phyloP scores from a whole-genome alignment of 1,139 yeast species.

The Yamadazyma triangularis region DNA sequence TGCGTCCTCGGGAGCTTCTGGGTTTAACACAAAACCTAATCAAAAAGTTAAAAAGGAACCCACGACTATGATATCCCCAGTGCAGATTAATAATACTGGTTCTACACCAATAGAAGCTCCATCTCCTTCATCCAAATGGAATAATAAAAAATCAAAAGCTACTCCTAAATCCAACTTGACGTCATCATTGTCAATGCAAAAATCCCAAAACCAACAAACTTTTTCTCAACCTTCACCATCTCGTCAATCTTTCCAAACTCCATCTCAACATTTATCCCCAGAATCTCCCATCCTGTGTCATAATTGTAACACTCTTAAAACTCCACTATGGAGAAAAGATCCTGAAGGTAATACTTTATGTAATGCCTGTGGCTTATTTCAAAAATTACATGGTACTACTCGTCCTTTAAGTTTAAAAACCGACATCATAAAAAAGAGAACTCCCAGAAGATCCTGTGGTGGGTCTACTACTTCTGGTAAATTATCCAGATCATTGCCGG shows the following conservation, averaged over 20 bases:
- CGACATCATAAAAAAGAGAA: constrained; percentile 81
- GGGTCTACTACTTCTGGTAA: constrained; percentile 5
- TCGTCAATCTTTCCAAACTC: background rate
- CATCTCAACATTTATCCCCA: constrained; percentile 1
- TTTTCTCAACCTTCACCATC: background rate
- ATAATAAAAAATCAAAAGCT: constrained; percentile 6
- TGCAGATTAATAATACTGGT: constrained; percentile 7
- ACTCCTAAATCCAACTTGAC: constrained; percentile 31
- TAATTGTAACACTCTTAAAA: constrained; percentile 53
- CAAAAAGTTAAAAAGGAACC: constrained; percentile 10
- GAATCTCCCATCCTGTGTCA: too few species aligned
- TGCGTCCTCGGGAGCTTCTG: too few species aligned
- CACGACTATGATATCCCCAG: constrained; percentile 12
- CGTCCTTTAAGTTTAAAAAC: constrained; percentile 70
- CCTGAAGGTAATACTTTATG: constrained; percentile 54
- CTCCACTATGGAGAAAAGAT: constrained; percentile 57
- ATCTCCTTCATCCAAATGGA: constrained; percentile 5
- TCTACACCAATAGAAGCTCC: constrained; percentile 3
- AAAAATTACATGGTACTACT: constrained; percentile 55
- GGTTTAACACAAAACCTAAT: too few species aligned
- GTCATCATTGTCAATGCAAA: constrained; percentile 25
- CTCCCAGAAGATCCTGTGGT: constrained; percentile 13
- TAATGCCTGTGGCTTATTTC: constrained; percentile 57
- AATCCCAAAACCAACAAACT: background rate
- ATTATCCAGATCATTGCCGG: constrained; percentile 12